A percentile compares a stretch with the other conserved stretches of the same genome.
These are phyloP conservation scores for Rhynchospora pubera DNA, from an alignment of 176 grass and related monocot genomes.

Conservation along the genomic window DNA sequence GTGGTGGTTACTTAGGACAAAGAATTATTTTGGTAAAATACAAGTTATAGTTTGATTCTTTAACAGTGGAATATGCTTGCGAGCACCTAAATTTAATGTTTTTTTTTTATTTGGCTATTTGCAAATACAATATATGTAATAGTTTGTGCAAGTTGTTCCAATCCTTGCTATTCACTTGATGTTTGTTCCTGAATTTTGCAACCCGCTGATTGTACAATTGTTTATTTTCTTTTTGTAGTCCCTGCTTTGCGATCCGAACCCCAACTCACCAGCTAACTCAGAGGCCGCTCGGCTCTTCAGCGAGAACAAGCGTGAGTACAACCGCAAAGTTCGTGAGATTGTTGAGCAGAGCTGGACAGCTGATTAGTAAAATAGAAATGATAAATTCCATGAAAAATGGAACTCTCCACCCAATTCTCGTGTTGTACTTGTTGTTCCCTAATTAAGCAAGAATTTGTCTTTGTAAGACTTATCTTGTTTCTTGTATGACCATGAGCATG, in stretches of 20 bases:
- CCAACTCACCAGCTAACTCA: constrained; percentile 86
- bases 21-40: not conserved
- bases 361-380: constrained; percentile 34
- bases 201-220: constrained; percentile 2
- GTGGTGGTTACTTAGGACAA: not conserved
- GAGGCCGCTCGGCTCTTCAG: constrained; percentile 84
- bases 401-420: constrained; percentile 24
- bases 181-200: not conserved
- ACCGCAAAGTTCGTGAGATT: constrained; percentile 67
- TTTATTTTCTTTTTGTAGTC: constrained; percentile 42
- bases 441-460: constrained; percentile 18
- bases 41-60: not conserved
- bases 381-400: constrained; percentile 25
- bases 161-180: not conserved
- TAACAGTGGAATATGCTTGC: not conserved
- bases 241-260: constrained; percentile 83
- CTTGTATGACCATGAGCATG: constrained; percentile 12
- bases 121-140: not conserved
- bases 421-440: constrained; percentile 21
- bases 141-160: not conserved
- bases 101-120: not conserved
- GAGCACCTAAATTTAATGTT: not conserved
- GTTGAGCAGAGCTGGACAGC: constrained; percentile 98
- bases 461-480: constrained; percentile 24
- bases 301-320: constrained; percentile 93